Evolutionary conservation across 345 rosid species (phyloP).

Genomic region (Citrus hindsii): DNA sequence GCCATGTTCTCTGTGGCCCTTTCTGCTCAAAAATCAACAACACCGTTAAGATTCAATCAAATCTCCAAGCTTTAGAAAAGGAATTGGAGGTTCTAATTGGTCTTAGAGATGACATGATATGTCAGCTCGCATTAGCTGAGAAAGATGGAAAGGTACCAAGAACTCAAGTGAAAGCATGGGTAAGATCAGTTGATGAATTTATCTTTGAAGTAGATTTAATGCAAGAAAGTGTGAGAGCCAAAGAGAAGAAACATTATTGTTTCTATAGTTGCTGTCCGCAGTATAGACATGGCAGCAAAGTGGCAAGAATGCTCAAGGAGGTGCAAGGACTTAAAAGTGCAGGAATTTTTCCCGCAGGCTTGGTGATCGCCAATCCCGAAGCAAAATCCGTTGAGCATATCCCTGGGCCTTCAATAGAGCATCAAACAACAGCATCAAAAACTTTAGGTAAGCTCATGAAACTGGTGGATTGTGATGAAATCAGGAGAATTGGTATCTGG

Average conservation of each 20-base stretch:
- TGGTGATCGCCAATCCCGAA: constrained; percentile 11
- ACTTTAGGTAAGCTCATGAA: constrained; percentile 17
- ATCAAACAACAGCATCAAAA: constrained; percentile 28
- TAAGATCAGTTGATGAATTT: neutral
- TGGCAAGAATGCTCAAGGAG: constrained; percentile 14
- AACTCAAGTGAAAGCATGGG: constrained; percentile 21
- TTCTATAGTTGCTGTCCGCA: constrained; percentile 9
- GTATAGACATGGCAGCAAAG: constrained; percentile 6
- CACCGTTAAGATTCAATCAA: constrained; percentile 26
- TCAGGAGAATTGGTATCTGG: constrained; percentile 23
- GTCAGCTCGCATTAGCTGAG: constrained; percentile 20
- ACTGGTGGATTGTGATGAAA: constrained; percentile 10
- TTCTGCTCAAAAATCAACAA: constrained; percentile 14
- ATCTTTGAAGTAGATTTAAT: neutral
- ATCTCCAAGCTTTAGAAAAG: constrained; percentile 16
- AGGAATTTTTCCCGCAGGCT: constrained; percentile 19
- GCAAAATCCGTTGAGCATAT: constrained; percentile 22
- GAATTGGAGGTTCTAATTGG: constrained; percentile 10
- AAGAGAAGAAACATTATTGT: neutral
- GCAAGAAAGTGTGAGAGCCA: neutral
- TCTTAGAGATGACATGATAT: constrained; percentile 10
- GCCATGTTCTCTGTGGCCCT: constrained; percentile 20
- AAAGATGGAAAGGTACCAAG: constrained; percentile 15
- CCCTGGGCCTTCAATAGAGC: constrained; percentile 30
- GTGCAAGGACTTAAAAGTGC: constrained; percentile 15